Evolutionary conservation across 225 moss, liverwort and hornwort species (phyloP), one percentile per base, ranked within the genome.

Genomic region (Antitrichia curtipendula): DNA sequence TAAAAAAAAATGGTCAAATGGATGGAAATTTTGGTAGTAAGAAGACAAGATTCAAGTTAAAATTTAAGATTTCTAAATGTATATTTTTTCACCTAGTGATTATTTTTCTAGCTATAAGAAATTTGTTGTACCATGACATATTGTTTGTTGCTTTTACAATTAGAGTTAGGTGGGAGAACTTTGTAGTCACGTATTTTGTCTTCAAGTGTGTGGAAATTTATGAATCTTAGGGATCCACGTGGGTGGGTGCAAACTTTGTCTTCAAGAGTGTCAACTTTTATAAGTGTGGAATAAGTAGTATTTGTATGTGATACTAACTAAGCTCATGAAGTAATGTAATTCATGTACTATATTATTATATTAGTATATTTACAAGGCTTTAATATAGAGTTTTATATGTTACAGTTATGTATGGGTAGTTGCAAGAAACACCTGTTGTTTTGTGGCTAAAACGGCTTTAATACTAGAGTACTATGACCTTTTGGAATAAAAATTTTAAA

Each of bases 211-310:
- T 12, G 13, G 24, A 3, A 25, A 25, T 25, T 25, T 15, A 25
- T 25, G 6, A 41, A 25, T 41, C 5, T 27, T 3, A 41, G 8
- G 40, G 41, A 41, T 5, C 1, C 0, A 1, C 41, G 1, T 41
- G 4, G 3, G 41, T 9, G 5, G 2, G 2, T 70, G 15, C 0
- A 25, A 8, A 70, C 15, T 70, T 70, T 41, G 8, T 70, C 15
- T 70, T 70, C 2, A 41, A 40, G 14, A 41, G 14, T 24, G 3
- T 13, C 7, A 69, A 6, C 6, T 40, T 23, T 68, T n/a, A 7
- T 13, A 22, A 38, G 13, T 22, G 50, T 50, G 2, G 11, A 68
- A 0, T 4, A 24, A 40, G 13, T 69, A 13, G 13, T 69, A 41
- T 70, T 40, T 41, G 7, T 70, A 27, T 43, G 0, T 43, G 3